phyloP scores from a whole-genome alignment of 352 stramenopile genomes.

The Globisporangium viniferum region DNA sequence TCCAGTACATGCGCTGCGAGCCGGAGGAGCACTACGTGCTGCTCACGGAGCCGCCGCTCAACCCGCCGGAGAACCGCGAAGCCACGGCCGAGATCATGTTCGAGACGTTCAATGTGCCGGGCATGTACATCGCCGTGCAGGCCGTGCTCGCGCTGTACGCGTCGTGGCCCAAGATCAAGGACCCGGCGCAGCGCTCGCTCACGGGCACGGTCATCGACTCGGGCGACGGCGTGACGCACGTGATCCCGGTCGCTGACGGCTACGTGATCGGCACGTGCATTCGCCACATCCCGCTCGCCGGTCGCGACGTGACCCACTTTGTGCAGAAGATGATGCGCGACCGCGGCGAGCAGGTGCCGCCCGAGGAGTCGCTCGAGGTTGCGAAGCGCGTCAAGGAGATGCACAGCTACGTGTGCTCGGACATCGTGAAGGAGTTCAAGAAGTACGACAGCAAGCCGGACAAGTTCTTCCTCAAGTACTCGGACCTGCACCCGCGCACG shows the following conservation, averaged over 20 bases:
- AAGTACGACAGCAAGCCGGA: slow-evolving; percentile 93
- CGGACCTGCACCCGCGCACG: slow-evolving; percentile 70
- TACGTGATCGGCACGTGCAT: slow-evolving; percentile 96
- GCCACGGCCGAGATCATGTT: slow-evolving; percentile 97
- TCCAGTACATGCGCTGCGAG: slow-evolving; percentile 92
- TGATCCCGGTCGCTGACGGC: slow-evolving; percentile 93
- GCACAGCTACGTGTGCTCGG: slow-evolving; percentile 94
- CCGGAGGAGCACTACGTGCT: slow-evolving; percentile 93
- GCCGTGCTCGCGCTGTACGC: slow-evolving; percentile 93
- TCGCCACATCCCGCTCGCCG: slow-evolving; percentile 93
- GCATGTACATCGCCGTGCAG: slow-evolving; percentile 94
- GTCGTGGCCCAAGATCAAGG: slow-evolving; percentile 90
- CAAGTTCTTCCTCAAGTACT: slow-evolving; percentile 91
- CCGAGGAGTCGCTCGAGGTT: slow-evolving; percentile 90
- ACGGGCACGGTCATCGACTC: slow-evolving; percentile 95
- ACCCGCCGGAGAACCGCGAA: slow-evolving; percentile 95
- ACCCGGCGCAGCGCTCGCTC: slow-evolving; percentile 83
- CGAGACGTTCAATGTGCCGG: slow-evolving; percentile 95
- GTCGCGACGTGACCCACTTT: slow-evolving; percentile 94
- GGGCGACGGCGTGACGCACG: slow-evolving; percentile 92
- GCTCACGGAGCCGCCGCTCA: slow-evolving; percentile 90
- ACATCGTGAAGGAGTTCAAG: slow-evolving; percentile 95
- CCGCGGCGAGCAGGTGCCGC: slow-evolving; percentile 87
- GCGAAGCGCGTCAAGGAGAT: slow-evolving; percentile 93
- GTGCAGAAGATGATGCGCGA: slow-evolving; percentile 94